Base-by-base conservation (phyloP, 2,329 filamentous ascomycete species). In the Anisogramma anomala region DNA sequence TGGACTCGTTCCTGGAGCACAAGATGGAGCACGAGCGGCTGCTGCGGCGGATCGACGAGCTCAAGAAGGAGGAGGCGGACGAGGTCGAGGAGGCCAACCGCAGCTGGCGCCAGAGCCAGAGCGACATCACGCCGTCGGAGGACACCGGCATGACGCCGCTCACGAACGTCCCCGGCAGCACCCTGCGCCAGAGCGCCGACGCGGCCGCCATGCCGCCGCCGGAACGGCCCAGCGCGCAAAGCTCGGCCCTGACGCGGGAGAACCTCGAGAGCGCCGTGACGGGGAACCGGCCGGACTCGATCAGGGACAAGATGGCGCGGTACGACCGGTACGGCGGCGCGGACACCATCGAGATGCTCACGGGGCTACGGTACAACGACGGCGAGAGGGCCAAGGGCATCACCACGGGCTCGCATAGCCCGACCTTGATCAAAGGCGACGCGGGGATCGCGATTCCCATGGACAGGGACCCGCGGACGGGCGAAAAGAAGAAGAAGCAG, bases 11-110 rank as follows among this genome's bases (percentile, higher is more conserved):
- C 54, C 69, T 96, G 20, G 89, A 96, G 58, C 88, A 95, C 65
- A 95, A 95, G 62, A 89, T 94, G 41, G 89, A 95, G 59, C 94
- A 95, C 54, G 87, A 94, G 64, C 77, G 88, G 4, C 63, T 96
- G 36, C 79, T 77, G 53, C 82, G 85, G 52, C 78, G 85, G 32
- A 94, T 96, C 47, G 79, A 82, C 14, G 86, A 93, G 61, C 67
- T 95, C 41, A 84, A 84, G 51, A 73, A 75, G 47, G 89, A 95
- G 59, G 89, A 95, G 58, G 77, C 81, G 42, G 84, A 88, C 41
- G 88, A 93, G 46, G 70, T 72, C 13, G 81, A 83, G 45, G 74
- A 78, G 43, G 72, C 77, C 38, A 72, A 78, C 44, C 68, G 69
- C 47, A 70, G 78, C 33, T 79, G 74, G 67, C 57, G 66, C 31